Evolutionary conservation across 2,329 filamentous ascomycete genomes (phyloP).

Genomic region (Colletotrichum spaethianum): DNA sequence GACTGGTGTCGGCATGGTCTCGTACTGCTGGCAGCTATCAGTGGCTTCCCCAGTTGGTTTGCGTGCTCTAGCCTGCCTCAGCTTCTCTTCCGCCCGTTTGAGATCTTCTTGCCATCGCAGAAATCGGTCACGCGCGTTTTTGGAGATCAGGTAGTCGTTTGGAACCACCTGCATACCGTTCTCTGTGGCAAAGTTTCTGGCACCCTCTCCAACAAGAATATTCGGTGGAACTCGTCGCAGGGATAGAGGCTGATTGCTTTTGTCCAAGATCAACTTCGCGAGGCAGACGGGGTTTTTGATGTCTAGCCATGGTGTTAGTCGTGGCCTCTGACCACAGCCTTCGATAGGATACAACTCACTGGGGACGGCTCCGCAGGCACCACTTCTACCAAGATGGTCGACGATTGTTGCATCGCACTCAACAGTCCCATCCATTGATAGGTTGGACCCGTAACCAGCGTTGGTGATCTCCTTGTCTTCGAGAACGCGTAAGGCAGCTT

Average conservation of each 20-base stretch:
- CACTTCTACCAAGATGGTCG: conserved; percentile 91
- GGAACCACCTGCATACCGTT: conserved; percentile 81
- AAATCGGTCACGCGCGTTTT: conserved; percentile 83
- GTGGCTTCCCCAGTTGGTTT: conserved; percentile 45
- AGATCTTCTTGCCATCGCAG: conserved; percentile 84
- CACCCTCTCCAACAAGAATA: conserved; percentile 88
- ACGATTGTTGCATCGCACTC: conserved; percentile 96
- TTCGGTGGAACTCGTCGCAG: conserved; percentile 93
- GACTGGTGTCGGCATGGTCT: conserved; percentile 45
- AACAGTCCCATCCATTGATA: conserved; percentile 90
- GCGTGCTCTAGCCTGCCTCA: conserved; percentile 43
- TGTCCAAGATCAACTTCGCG: conserved; percentile 86
- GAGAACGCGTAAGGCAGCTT: conserved; percentile 87
- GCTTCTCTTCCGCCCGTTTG: conserved; percentile 68
- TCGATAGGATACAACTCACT: conserved; percentile 71
- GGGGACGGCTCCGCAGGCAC: conserved; percentile 90
- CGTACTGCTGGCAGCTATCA: conserved; percentile 48
- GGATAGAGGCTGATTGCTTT: conserved; percentile 82
- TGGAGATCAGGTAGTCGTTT: conserved; percentile 85
- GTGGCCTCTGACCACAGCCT: conserved; percentile 1
- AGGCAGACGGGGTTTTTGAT: conserved; percentile 94
- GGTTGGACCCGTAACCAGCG: conserved; percentile 94
- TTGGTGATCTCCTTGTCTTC: conserved; percentile 98
- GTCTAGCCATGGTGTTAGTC: conserved; percentile 65
- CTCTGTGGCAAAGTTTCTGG: conserved; percentile 86